A percentile compares a stretch with the other conserved stretches of the same genome.
Conservation (phyloP, 495 filamentous ascomycete species). For the Aspergillus coremiiformis region DNA sequence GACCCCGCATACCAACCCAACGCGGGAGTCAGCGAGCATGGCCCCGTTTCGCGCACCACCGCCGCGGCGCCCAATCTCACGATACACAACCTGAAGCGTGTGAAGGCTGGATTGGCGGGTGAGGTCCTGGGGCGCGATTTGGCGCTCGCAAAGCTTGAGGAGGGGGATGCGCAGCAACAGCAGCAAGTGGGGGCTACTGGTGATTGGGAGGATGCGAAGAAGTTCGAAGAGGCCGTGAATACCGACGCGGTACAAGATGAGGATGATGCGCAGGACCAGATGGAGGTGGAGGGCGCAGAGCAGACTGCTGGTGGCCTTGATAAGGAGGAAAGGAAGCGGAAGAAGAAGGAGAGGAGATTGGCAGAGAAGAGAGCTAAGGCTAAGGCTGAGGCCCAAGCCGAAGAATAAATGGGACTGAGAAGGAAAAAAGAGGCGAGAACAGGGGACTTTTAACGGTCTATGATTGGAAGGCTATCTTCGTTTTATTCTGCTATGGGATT, state of each 20-base stretch:
- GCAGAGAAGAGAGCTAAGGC: slow-evolving; percentile 40
- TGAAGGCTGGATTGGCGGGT: slow-evolving; percentile 56
- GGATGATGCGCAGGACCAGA: slow-evolving; percentile 12
- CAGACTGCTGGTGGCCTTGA: slow-evolving; percentile 25
- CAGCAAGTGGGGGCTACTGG: slow-evolving; percentile 13
- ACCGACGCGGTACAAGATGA: slow-evolving; percentile 20
- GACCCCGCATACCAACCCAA: slow-evolving; percentile 61
- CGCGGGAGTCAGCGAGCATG: slow-evolving; percentile 52
- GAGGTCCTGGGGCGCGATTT: slow-evolving; percentile 48
- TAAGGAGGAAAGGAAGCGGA: slow-evolving; percentile 44
- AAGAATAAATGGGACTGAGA: slow-evolving; percentile 12
- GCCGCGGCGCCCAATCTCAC: slow-evolving; percentile 49
- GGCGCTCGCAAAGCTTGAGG: slow-evolving; percentile 32
- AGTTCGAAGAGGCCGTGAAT: slow-evolving; percentile 39
- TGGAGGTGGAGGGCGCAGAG: slow-evolving; percentile 21
- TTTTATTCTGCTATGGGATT: not conserved
- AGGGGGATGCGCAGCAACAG: slow-evolving; percentile 17
- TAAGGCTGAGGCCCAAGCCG: slow-evolving; percentile 26
- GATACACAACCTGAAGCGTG: slow-evolving; percentile 57
- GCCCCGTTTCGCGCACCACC: slow-evolving; percentile 47
- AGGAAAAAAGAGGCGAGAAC: not conserved
- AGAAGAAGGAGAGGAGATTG: slow-evolving; percentile 44
- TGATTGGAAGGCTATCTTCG: not conserved
- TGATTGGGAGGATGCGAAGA: slow-evolving; percentile 46
- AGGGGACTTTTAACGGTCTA: not conserved